Conservation (phyloP, 179 eudicot genomes). For the Actinidia polygama region DNA sequence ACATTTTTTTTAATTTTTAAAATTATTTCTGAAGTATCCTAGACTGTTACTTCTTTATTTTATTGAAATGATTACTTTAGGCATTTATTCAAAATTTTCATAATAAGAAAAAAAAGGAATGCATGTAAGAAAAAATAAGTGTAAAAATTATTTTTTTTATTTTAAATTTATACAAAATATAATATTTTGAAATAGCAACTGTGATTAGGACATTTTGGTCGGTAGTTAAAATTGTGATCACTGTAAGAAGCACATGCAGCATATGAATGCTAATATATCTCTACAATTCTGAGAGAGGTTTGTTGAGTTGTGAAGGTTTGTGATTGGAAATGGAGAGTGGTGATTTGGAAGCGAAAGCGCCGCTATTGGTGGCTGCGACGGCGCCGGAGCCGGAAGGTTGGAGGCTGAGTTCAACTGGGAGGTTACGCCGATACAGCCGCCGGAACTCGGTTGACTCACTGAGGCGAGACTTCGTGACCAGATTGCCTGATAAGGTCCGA, state of each 20-base stretch:
- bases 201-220: too few species aligned
- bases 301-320: neutral
- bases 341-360: slow-evolving; percentile 32
- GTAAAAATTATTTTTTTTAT: too few species aligned
- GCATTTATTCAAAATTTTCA: too few species aligned
- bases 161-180: too few species aligned
- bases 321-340: slow-evolving; percentile 15
- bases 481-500: slow-evolving; percentile 71
- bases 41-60: too few species aligned
- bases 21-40: too few species aligned
- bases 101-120: too few species aligned
- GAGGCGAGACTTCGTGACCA: slow-evolving; percentile 61
- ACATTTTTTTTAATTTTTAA: too few species aligned
- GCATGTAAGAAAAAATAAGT: too few species aligned
- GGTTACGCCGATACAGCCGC: slow-evolving; percentile 38
- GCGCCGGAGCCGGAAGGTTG: slow-evolving; percentile 25
- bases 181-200: too few species aligned
- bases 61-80: too few species aligned
- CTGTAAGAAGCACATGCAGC: neutral
- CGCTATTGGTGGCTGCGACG: slow-evolving; percentile 33
- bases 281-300: neutral
- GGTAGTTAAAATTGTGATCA: too few species aligned
- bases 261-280: neutral
- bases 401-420: slow-evolving; percentile 35
- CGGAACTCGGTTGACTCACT: slow-evolving; percentile 60